Percentiles rank a stretch among this genome's conserved stretches.
Conservation (phyloP, 306 rosid genomes). For the Sicyos baderoa region DNA sequence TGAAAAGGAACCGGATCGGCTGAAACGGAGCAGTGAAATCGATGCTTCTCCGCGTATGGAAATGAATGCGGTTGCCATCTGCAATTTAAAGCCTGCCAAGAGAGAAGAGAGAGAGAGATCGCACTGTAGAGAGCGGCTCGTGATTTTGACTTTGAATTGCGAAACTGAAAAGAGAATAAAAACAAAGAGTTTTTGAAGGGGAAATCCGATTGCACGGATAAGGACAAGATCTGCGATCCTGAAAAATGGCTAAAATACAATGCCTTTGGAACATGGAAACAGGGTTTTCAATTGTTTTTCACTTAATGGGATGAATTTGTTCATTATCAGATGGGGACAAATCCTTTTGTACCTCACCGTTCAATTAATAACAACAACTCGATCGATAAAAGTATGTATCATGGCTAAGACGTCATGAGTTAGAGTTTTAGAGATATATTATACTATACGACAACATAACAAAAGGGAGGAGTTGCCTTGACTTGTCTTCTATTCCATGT, state of each 20-base stretch:
- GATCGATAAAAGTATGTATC: too few species aligned
- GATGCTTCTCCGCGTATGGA: conserved; percentile 42
- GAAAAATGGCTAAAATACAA: background rate
- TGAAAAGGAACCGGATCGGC: conserved; percentile 22
- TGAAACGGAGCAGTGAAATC: conserved; percentile 27
- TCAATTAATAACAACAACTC: too few species aligned
- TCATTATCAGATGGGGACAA: too few species aligned
- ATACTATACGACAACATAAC: too few species aligned
- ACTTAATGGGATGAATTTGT: background rate
- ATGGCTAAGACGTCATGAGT: too few species aligned
- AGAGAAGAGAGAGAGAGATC: conserved; percentile 23
- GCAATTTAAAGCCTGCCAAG: conserved; percentile 34
- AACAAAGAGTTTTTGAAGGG: background rate
- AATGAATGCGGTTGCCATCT: conserved; percentile 21
- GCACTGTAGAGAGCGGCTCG: conserved; percentile 29
- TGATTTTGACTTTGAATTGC: conserved; percentile 21
- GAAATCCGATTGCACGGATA: conserved; percentile 8
- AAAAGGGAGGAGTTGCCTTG: too few species aligned
- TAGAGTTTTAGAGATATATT: too few species aligned
- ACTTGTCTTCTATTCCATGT: too few species aligned
- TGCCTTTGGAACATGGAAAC: too few species aligned
- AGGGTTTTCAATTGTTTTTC: too few species aligned
- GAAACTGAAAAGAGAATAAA: background rate
- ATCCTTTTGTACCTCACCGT: too few species aligned
- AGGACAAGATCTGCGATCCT: background rate